Evolutionary conservation across 345 rosid genomes (phyloP).

Genomic region (Theobroma cacao): DNA sequence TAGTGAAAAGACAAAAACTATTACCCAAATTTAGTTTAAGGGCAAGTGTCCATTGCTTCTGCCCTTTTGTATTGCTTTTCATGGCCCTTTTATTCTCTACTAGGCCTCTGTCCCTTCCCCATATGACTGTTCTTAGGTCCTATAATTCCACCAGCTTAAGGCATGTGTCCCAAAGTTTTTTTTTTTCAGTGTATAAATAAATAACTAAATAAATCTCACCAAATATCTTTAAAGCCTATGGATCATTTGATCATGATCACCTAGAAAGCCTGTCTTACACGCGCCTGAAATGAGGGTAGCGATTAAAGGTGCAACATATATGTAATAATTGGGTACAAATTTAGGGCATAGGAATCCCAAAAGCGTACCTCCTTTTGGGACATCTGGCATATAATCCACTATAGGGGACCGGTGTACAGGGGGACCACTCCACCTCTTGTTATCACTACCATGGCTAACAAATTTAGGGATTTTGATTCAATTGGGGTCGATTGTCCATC

Average conservation of each 20-base stretch:
- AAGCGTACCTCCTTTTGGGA: conserved; percentile 13
- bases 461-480: not conserved
- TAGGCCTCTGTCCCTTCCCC: not conserved
- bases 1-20: conserved; percentile 25
- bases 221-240: no score
- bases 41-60: conserved; percentile 26
- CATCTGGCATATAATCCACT: conserved; percentile 42
- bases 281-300: not conserved
- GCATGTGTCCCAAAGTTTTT: conserved; percentile 12
- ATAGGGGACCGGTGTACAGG: conserved; percentile 16
- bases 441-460: not conserved
- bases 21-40: conserved; percentile 7
- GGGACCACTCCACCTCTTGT: conserved; percentile 32
- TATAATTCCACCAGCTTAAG: conserved; percentile 24
- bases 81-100: no score
- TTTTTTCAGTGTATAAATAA: no score
- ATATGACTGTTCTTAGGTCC: not conserved
- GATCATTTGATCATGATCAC: not conserved
- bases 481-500: no score
- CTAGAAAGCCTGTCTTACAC: not conserved
- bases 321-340: conserved; percentile 25
- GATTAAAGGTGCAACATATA: not conserved
- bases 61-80: no score
- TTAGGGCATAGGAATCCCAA: conserved; percentile 30
- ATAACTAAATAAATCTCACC: no score